Base-by-base conservation (phyloP, 495 filamentous ascomycete genomes). In the Jackrogersella multiformis region DNA sequence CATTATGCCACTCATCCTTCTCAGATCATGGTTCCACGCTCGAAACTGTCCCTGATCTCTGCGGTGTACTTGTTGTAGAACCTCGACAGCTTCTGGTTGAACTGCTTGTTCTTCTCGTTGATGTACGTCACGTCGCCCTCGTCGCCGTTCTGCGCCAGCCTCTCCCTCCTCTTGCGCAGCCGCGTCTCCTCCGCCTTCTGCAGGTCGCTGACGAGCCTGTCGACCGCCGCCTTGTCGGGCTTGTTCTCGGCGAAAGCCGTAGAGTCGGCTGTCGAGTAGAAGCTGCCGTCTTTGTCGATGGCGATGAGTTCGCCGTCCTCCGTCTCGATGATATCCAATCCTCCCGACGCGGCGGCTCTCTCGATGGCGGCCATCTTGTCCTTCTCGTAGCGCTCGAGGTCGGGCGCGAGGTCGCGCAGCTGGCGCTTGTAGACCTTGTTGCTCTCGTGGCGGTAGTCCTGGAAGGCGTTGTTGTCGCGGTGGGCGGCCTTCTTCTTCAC, bases 91-190 rank as follows among this genome's bases (percentile, higher is more conserved):
- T 98, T 98, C 81, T 95, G 90, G 85, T 99, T 99, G 82, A 99
- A 98, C 82, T 97, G 92, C 83, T 96, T 96, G 83, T 96, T 96
- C 90, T 98, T 97, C 78, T 97, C 93, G 78, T 99, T 99, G 84
- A 99, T 99, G 79, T 96, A 98, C 8, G 96, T 98, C 61, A 98
- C 92, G 75, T 99, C 95, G 23, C 85, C 87, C 32, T 93, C 92
- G 45, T 89, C 87, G 48, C 85, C 88, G 20, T 92, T 90, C 66
- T 91, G 86, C 12, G 85, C 87, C 77, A 84, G 87, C 57, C 92
- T 85, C 61, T 93, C 91, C 74, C 85, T 88, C 67, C 92, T 86
- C 81, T 95, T 94, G 84, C 91, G 91, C 78, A 97, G 76, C 34
- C 92, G 81, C 26, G 85, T 81, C 68, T 96, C 93, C 80, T 98